Conservation (phyloP, 2,329 filamentous ascomycete species). For the Cladophialophora chaetospira region DNA sequence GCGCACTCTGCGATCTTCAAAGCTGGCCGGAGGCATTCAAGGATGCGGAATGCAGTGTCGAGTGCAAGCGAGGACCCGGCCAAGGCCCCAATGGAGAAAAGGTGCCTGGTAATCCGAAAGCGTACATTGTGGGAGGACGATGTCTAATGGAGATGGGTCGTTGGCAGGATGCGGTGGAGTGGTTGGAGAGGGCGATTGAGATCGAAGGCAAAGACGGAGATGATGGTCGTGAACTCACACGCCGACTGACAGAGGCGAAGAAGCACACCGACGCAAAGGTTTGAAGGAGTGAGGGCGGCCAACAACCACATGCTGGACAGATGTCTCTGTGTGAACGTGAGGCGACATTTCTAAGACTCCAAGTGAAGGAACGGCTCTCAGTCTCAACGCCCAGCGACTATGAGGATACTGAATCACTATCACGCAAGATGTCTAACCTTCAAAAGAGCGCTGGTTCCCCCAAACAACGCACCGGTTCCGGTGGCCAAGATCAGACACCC, state of each 20-base stretch:
- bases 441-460: background rate
- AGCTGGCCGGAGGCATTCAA: constrained; percentile 83
- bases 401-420: too few relatives aligned
- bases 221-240: constrained; percentile 57
- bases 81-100: constrained; percentile 32
- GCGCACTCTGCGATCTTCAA: constrained; percentile 81
- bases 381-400: too few relatives aligned
- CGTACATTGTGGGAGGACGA: constrained; percentile 85
- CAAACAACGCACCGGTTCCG: background rate
- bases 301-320: background rate
- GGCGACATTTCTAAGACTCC: too few relatives aligned
- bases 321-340: too few relatives aligned
- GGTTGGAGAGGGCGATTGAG: constrained; percentile 76
- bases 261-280: constrained; percentile 13
- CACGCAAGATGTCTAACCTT: background rate
- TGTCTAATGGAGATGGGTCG: constrained; percentile 90
- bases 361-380: too few relatives aligned
- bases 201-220: constrained; percentile 67
- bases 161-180: constrained; percentile 76
- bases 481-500: background rate
- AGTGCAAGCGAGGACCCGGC: constrained; percentile 62
- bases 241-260: constrained; percentile 62
- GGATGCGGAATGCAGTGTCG: constrained; percentile 85
- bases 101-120: constrained; percentile 80
- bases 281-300: constrained; percentile 8